Base-by-base conservation (phyloP, 2,329 filamentous ascomycete genomes). In the Penicillium olsonii region DNA sequence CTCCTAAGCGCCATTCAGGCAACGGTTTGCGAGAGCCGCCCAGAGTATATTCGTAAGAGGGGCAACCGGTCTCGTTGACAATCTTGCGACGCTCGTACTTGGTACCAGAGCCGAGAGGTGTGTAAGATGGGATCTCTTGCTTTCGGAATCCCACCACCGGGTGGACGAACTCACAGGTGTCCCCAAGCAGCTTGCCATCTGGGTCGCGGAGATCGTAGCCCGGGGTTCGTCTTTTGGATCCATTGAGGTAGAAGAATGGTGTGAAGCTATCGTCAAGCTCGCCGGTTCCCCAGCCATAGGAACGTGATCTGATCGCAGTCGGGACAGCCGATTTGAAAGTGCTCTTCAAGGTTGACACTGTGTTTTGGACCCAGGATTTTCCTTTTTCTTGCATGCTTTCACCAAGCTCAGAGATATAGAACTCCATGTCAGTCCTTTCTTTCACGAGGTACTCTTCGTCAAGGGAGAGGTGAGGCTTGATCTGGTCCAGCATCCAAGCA, bases 401-500 rank as follows among this genome's bases (percentile, higher is more conserved):
- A 6, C 29, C 17, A 5, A 52, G 35, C 2, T 33, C 34, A 11
- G 44, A 34, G 3, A 57, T 44, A 9, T 50, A 18, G 2, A 33
- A 20, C 11, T 55, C 47, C 8, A 50, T 51, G 2, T 45, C 45
- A 3, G 29, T 20, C 19, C 56, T 43, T 26, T 55, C 57, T 5
- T 50, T 33, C 2, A 24, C 10, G 12, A 59, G 19, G n/a, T 40
- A 37, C 2, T 45, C 33, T 10, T 57, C 45, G 7, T 55, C 50
- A 14, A 59, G 27, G 0, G 56, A 60, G 0, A 60, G 27, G 17
- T 54, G 40, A 3, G 26, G 42, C 38, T 59, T 57, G 39, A 63
- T 50, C 35, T 56, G 58, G 34, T 62, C 59, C 9, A 61, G 35
- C 59, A 62, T 61, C 59, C 59, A 62, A 10, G 53, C 38, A 24